A percentile compares a stretch with the other conserved stretches of the same genome.
Conservation (phyloP, 805 yeast species). For the Lipomyces oligophaga region DNA sequence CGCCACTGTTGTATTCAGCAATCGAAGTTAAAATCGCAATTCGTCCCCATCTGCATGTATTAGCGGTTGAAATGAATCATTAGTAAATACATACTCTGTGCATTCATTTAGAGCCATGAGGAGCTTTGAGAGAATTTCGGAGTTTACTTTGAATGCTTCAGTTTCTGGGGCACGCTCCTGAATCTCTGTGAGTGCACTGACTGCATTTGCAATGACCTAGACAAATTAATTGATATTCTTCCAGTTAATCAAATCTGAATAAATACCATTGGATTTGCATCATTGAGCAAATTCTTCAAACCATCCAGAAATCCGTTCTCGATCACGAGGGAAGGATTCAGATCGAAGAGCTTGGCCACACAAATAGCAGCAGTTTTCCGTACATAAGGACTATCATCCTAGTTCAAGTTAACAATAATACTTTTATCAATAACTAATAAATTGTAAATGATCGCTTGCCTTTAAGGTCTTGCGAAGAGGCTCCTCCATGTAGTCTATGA, state of each 20-base stretch:
- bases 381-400: slow-evolving; percentile 94
- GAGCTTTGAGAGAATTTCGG: slow-evolving; percentile 50
- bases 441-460: slow-evolving; percentile 4
- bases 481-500: slow-evolving; percentile 89
- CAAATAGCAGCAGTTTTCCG: slow-evolving; percentile 96
- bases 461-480: slow-evolving; percentile 79
- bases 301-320: slow-evolving; percentile 81
- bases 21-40: slow-evolving; percentile 81
- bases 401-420: neutral
- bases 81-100: slow-evolving; percentile 55
- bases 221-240: neutral
- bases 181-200: slow-evolving; percentile 80
- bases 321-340: slow-evolving; percentile 72
- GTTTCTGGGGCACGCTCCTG: slow-evolving; percentile 59
- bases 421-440: neutral
- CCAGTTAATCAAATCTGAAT: neutral
- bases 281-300: slow-evolving; percentile 65
- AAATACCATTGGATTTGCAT: slow-evolving; percentile 82
- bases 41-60: slow-evolving; percentile 69
- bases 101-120: slow-evolving; percentile 89
- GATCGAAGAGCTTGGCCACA: slow-evolving; percentile 89
- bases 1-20: slow-evolving; percentile 60
- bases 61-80: neutral
- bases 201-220: slow-evolving; percentile 78
- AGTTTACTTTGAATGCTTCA: slow-evolving; percentile 44